Evolutionary conservation across 768 basidiomycete genomes (phyloP), one percentile per base, ranked within the genome.

Genomic region (Wakefieldia striispora): DNA sequence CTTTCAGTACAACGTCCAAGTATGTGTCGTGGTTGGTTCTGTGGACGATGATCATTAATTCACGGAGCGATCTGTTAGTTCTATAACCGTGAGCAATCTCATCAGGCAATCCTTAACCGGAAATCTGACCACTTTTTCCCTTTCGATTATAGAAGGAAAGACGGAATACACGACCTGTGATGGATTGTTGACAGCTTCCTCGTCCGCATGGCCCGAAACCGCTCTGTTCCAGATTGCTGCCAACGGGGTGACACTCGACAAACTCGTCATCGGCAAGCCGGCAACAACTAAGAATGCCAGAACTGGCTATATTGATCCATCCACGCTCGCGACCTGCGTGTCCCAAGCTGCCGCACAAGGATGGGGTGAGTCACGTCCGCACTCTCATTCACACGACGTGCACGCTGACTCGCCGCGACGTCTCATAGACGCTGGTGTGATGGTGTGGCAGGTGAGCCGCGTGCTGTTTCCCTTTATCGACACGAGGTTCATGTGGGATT

Each of bases 91-190:
- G 9, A 41, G 63, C 33, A 8, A 12, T 39, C 24, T 2, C 6
- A 3, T 13, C n/a, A 3, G 6, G 16, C 1, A 11, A 37, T 26
- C 13, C 6, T 1, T 8, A 26, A 39, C 0, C 6, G 23, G 35
- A 34, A 16, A 14, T 38, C 1, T 35, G 56, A 17, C 51, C 2
- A n/a, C 20, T 3, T 26, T 16, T 16, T 4, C 14, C 4, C 21
- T n/a, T n/a, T 26, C 36, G 29, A 13, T 17, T 17, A 35, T 62
- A 85, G 84, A 86, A 75, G 84, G 83, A 36, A 56, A 70, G 17
- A 68, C 67, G 13, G 85, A 85, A 58, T 88, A 86, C 61, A 82
- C 81, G 6, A 83, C 81, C 24, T 88, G 85, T 61, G 43, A 62
- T 19, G 76, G 74, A 34, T 77, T 91, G 24, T 67, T 89, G 40